Evolutionary conservation across 2,329 filamentous ascomycete genomes (phyloP).

Genomic region (Xylariaceae sp.): DNA sequence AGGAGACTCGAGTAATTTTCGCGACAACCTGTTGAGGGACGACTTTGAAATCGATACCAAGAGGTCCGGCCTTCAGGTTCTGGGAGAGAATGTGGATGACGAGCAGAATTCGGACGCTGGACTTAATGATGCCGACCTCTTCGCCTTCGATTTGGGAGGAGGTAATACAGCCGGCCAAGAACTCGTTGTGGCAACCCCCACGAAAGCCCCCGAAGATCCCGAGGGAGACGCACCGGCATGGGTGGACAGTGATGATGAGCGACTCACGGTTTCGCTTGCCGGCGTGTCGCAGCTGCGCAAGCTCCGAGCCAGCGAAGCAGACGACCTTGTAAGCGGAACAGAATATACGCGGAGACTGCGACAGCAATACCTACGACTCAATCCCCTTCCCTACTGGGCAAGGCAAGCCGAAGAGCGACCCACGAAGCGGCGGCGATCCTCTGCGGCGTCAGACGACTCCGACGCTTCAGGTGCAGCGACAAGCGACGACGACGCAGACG

Average conservation of each 20-base stretch:
- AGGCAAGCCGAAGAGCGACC: constrained; percentile 45
- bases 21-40: constrained; percentile 62
- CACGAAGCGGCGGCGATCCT: constrained; percentile 48
- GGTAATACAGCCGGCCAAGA: constrained; percentile 33
- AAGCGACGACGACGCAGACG: constrained; percentile 33
- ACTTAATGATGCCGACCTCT: constrained; percentile 75
- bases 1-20: constrained; percentile 80
- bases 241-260: constrained; percentile 95
- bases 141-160: constrained; percentile 72
- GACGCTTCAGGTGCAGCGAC: constrained; percentile 21
- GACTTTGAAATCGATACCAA: constrained; percentile 31
- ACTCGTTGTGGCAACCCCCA: constrained; percentile 10
- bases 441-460: constrained; percentile 38
- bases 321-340: constrained; percentile 80
- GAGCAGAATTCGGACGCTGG: constrained; percentile 37
- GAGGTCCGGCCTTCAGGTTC: constrained; percentile 24
- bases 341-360: constrained; percentile 81
- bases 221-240: constrained; percentile 58
- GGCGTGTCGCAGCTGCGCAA: constrained; percentile 74
- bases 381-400: constrained; percentile 60
- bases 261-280: constrained; percentile 77
- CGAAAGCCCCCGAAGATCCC: constrained; percentile 18
- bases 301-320: constrained; percentile 71
- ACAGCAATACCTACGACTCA: constrained; percentile 64
- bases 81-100: constrained; percentile 39